These are phyloP conservation scores for Persicaria tinctoria DNA, from an alignment of 148 eudicot genomes.

Conservation along the genomic window DNA sequence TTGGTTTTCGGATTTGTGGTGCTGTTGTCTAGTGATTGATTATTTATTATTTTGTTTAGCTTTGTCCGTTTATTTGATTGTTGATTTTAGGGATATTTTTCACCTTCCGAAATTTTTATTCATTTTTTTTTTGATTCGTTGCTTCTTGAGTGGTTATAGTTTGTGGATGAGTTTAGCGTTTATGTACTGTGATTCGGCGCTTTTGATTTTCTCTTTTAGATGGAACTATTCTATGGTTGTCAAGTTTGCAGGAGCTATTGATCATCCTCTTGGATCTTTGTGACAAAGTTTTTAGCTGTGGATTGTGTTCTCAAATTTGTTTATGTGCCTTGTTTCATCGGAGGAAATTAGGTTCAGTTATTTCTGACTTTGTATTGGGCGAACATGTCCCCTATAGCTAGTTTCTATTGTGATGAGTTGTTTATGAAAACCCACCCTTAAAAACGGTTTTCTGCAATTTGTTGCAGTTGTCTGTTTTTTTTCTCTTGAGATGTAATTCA, in stretches of 20 bases:
- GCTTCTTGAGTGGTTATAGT: background rate
- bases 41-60: background rate
- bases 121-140: too few relatives aligned
- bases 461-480: background rate
- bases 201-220: background rate
- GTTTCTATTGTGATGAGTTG: too few relatives aligned
- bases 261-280: background rate
- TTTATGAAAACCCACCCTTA: too few relatives aligned
- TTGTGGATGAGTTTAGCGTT: background rate
- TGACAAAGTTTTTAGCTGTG: too few relatives aligned
- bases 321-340: too few relatives aligned
- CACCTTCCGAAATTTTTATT: background rate
- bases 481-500: background rate
- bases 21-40: background rate
- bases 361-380: too few relatives aligned
- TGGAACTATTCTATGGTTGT: background rate
- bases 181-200: background rate
- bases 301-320: too few relatives aligned
- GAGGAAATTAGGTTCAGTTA: too few relatives aligned
- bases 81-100: background rate
- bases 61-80: background rate
- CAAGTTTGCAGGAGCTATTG: background rate
- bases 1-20: slow-evolving; percentile 1
- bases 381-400: too few relatives aligned
- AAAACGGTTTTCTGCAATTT: too few relatives aligned